Evolutionary conservation across 192 early-diverging fungal species (phyloP), one percentile per base, ranked within the genome.

Genomic region (Entomortierella lignicola): DNA sequence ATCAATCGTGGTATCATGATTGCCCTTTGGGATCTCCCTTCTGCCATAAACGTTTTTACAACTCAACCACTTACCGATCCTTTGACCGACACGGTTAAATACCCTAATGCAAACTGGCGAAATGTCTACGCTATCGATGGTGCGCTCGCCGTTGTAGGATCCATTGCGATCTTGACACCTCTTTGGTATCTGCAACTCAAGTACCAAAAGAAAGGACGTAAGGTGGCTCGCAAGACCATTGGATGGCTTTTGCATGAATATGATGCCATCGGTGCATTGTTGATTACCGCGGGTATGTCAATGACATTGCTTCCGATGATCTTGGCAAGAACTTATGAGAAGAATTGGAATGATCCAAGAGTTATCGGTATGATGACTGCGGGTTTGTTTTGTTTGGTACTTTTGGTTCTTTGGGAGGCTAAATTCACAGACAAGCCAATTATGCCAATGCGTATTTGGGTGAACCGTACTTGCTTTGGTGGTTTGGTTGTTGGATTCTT

Each of bases 391-490:
- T 63, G 31, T 21, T 47, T 64, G 25, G 30, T 20, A 29, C 61
- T 77, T 30, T 55, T 77, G 21, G 50, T 42, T 20, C 21, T 64
- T 62, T 77, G 74, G 74, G 74, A 77, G 32, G 12, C 43, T 37
- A 63, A 54, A 20, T 77, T 29, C 53, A 77, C 74, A 1, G 50
- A 69, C 55, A 61, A 55, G 43, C 74, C 74, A 20, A 77, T 77
- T 37, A 77, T 77, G 74, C 66, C 74, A 31, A 77, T 77, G 74
- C 60, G 66, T 21, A 77, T 77, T 50, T 77, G 74, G 74, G 23
- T 25, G 17, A 77, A 77, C 66, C 66, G 32, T 56, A 69, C 74
- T 10, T 66, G 64, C 29, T 77, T 77, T 47, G 74, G 74, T 44
- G 74, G 66, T 50, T 27, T 77, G 30, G 50, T 77, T 29, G 74